phyloP scores from a whole-genome alignment of 345 rosid genomes.

The Laguncularia racemosa region DNA sequence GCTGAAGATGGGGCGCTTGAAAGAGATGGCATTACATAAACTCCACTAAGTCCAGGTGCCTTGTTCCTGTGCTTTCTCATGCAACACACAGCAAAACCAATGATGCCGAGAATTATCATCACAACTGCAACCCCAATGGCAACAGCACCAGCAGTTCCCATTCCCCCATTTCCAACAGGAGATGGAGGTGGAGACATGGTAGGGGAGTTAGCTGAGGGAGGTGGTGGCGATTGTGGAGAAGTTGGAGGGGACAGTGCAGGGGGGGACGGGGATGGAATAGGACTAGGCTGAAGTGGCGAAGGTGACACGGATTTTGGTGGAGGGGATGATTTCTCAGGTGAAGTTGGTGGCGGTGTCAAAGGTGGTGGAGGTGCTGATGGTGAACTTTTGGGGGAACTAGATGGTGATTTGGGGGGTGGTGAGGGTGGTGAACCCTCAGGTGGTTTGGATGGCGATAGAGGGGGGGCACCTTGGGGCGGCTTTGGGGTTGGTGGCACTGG shows the following conservation, averaged over 20 bases:
- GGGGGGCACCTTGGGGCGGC: conserved; percentile 27
- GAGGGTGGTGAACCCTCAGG: conserved; percentile 23
- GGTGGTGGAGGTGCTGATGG: conserved; percentile 17
- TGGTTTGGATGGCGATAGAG: conserved; percentile 20
- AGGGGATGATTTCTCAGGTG: background rate
- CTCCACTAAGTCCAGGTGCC: conserved; percentile 39
- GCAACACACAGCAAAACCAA: conserved; percentile 54
- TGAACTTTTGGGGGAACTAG: conserved; percentile 18
- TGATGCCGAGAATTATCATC: conserved; percentile 45
- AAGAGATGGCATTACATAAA: conserved; percentile 59
- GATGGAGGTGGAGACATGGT: conserved; percentile 30
- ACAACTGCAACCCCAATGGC: conserved; percentile 48
- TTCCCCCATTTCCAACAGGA: conserved; percentile 13
- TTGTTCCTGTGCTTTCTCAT: conserved; percentile 47
- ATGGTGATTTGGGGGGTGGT: conserved; percentile 13
- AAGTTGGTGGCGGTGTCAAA: no score
- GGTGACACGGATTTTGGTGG: conserved; percentile 1
- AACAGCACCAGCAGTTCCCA: conserved; percentile 30
- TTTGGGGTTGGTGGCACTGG: conserved; percentile 18
- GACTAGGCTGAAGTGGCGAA: background rate
- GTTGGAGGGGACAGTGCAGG: conserved; percentile 4
- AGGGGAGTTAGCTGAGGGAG: conserved; percentile 35
- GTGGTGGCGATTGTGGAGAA: conserved; percentile 21
- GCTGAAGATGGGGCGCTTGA: conserved; percentile 47
- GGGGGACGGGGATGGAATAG: background rate